phyloP scores from a whole-genome alignment of 192 early-diverging fungal species.

The Linnemannia exigua region DNA sequence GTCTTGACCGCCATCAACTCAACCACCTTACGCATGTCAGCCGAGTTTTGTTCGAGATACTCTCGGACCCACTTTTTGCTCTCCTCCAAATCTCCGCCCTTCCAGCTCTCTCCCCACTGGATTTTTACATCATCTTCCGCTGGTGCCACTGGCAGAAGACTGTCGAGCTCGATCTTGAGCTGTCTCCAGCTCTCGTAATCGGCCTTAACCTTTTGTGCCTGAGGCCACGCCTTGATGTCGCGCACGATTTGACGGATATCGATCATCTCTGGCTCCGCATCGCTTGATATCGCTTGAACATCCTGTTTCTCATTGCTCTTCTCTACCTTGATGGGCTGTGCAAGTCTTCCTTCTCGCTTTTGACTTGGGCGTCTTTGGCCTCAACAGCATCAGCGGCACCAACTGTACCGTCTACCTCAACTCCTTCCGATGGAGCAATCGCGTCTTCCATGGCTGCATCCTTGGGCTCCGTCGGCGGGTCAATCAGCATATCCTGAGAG shows the following conservation, averaged over 20 bases:
- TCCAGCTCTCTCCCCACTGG: constrained; percentile 46
- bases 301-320: not conserved
- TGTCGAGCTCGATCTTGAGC: constrained; percentile 48
- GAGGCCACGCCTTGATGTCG: constrained; percentile 43
- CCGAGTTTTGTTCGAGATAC: constrained; percentile 42
- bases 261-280: constrained; percentile 11
- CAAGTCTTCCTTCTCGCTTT: not conserved
- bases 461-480: not conserved
- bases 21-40: constrained; percentile 26
- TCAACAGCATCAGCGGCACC: not conserved
- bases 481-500: not conserved
- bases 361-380: not conserved
- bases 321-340: not conserved
- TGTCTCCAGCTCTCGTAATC: constrained; percentile 41
- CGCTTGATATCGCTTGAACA: too few relatives aligned
- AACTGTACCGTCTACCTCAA: not conserved
- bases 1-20: constrained; percentile 15
- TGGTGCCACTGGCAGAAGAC: constrained; percentile 18
- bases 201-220: constrained; percentile 9
- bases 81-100: constrained; percentile 35
- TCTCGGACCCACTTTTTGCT: constrained; percentile 51
- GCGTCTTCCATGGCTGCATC: not conserved
- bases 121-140: constrained; percentile 16
- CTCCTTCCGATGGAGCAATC: not conserved
- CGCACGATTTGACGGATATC: constrained; percentile 38